These are phyloP conservation scores for Zymoseptoria passerinii DNA, from an alignment of 2,329 filamentous ascomycete genomes.

Conservation along the genomic window DNA sequence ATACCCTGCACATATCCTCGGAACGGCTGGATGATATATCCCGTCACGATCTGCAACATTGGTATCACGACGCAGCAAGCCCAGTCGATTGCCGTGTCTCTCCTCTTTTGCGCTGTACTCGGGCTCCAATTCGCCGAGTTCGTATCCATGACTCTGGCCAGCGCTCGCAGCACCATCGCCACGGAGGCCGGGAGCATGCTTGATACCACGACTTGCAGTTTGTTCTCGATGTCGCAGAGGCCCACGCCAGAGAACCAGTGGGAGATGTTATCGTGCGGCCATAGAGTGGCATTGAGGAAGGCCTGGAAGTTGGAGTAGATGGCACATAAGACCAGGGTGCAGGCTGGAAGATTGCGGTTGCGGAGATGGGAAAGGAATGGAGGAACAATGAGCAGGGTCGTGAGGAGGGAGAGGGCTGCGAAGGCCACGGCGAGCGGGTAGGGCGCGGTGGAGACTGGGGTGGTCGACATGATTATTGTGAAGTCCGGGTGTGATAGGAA, in stretches of 20 bases:
- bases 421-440: conserved; percentile 36
- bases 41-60: conserved; percentile 45
- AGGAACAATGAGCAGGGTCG: conserved; percentile 46
- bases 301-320: conserved; percentile 48
- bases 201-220: conserved; percentile 47
- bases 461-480: neutral
- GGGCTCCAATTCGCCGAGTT: conserved; percentile 45
- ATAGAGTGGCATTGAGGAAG: conserved; percentile 56
- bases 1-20: conserved; percentile 53
- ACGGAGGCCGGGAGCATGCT: conserved; percentile 47
- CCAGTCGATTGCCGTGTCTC: conserved; percentile 44
- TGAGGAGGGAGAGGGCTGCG: conserved; percentile 42
- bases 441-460: neutral
- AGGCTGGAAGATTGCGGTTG: conserved; percentile 53
- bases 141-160: conserved; percentile 54
- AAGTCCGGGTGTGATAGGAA: too few species aligned
- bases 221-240: conserved; percentile 58
- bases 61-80: conserved; percentile 51
- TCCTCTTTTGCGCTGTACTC: conserved; percentile 40
- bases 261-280: conserved; percentile 49
- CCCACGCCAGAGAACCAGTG: conserved; percentile 51
- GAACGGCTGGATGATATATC: conserved; percentile 51
- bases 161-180: conserved; percentile 51
- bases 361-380: conserved; percentile 53
- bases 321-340: conserved; percentile 49